Conservation (phyloP, 108 stramenopile genomes). For the Epithemia pelagica region DNA sequence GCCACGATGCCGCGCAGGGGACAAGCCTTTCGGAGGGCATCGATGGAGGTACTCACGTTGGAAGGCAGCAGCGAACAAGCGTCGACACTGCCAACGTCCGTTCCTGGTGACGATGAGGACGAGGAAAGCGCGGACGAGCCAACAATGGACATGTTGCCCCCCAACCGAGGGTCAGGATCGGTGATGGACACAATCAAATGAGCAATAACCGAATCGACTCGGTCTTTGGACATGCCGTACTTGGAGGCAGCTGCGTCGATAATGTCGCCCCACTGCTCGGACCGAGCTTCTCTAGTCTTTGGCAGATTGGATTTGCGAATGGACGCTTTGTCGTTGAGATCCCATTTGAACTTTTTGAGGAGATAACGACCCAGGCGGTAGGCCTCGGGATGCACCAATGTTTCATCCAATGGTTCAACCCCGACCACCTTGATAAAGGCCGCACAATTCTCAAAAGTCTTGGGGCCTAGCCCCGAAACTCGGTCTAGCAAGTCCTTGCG, state of each 20-base stretch:
- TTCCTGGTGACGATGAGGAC: no score
- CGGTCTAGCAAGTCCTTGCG: constrained; percentile 38
- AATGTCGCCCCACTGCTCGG: constrained; percentile 15
- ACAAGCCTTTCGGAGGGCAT: constrained; percentile 10
- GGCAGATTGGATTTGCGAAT: no score
- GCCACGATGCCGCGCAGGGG: constrained; percentile 42
- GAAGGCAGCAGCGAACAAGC: constrained; percentile 20
- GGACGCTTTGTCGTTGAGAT: constrained; percentile 18
- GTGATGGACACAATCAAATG: constrained; percentile 44
- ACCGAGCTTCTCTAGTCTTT: constrained; percentile 10
- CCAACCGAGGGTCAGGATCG: constrained; percentile 42
- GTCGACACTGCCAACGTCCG: neutral
- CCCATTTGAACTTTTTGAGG: constrained; percentile 33
- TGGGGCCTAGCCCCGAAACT: constrained; percentile 49
- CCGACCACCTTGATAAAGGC: constrained; percentile 42
- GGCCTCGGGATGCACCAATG: constrained; percentile 58
- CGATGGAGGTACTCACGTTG: constrained; percentile 1
- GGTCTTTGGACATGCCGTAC: constrained; percentile 26
- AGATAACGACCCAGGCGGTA: constrained; percentile 50
- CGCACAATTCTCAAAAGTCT: constrained; percentile 59
- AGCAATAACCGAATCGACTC: constrained; percentile 33
- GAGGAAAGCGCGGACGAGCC: no score
- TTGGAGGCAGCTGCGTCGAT: constrained; percentile 28
- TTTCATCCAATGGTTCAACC: constrained; percentile 43
- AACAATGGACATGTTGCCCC: no score